A percentile compares a stretch with the other conserved stretches of the same genome.
phyloP scores from a whole-genome alignment of 345 rosid species.

The Raphanus raphanistrum region DNA sequence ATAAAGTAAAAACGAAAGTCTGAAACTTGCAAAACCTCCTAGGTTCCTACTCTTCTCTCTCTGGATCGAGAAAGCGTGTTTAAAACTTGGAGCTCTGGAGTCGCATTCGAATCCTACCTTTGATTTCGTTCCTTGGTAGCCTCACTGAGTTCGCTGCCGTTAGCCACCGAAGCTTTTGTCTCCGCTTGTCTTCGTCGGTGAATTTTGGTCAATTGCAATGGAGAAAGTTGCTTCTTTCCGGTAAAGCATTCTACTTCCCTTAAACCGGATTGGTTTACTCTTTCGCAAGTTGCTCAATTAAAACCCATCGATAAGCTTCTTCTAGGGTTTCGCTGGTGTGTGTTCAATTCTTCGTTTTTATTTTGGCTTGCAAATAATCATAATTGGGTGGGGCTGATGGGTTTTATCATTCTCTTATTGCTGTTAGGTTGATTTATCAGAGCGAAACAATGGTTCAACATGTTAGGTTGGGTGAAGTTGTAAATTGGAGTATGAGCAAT shows the following conservation, averaged over 20 bases:
- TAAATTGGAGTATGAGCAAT: background rate
- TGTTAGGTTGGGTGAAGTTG: background rate
- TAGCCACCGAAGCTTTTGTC: no score
- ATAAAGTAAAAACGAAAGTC: no score
- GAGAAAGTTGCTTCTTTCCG: background rate
- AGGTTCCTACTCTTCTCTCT: no score
- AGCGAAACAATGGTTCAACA: background rate
- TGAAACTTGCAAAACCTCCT: no score
- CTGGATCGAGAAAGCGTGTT: no score
- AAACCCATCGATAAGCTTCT: background rate
- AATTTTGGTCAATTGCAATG: no score
- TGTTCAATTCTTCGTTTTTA: background rate
- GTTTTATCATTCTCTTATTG: background rate
- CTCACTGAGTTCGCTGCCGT: no score
- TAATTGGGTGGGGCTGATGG: background rate
- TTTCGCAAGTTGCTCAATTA: background rate
- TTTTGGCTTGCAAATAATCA: background rate
- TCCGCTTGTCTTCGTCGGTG: no score
- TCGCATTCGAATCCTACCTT: no score
- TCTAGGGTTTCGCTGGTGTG: background rate
- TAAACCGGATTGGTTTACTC: background rate
- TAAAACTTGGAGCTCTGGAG: no score
- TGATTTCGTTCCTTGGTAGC: no score
- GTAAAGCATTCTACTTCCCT: background rate
- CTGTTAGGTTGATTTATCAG: background rate